A percentile compares a stretch with the other conserved stretches of the same genome.
Evolutionary conservation across 2,329 filamentous ascomycete genomes (phyloP).

Genomic region (Pseudocercospora crystallina): DNA sequence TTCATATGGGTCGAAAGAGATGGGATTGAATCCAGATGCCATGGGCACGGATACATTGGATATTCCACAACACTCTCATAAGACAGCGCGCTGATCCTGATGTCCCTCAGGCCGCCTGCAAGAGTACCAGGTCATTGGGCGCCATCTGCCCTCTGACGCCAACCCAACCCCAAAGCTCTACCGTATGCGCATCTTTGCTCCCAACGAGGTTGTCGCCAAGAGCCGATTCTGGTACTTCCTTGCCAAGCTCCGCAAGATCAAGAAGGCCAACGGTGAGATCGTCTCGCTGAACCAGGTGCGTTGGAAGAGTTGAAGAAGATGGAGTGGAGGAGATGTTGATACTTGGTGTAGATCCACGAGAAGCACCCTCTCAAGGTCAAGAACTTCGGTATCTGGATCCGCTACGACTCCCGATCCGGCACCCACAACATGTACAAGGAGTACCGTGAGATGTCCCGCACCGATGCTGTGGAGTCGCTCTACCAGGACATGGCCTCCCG

Average conservation of each 20-base stretch:
- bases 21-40: slow-evolving; percentile 18
- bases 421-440: slow-evolving; percentile 99
- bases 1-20: slow-evolving; percentile 30
- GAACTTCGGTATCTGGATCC: slow-evolving; percentile 99
- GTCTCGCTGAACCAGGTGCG: slow-evolving; percentile 83
- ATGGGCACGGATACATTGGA: neutral
- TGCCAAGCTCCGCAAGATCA: slow-evolving; percentile 98
- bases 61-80: slow-evolving; percentile 23
- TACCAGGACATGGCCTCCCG: slow-evolving; percentile 99
- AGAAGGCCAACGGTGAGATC: slow-evolving; percentile 99
- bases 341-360: slow-evolving; percentile 75
- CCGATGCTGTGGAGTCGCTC: slow-evolving; percentile 90
- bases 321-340: slow-evolving; percentile 11
- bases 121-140: slow-evolving; percentile 99
- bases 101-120: slow-evolving; percentile 63
- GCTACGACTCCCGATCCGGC: slow-evolving; percentile 98
- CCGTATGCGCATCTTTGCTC: slow-evolving; percentile 99
- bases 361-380: slow-evolving; percentile 99
- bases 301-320: slow-evolving; percentile 48
- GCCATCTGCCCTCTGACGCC: slow-evolving; percentile 95
- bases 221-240: slow-evolving; percentile 99
- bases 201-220: slow-evolving; percentile 97
- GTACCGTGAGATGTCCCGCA: slow-evolving; percentile 98
- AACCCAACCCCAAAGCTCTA: slow-evolving; percentile 98
- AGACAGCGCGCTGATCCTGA: slow-evolving; percentile 32